Evolutionary conservation across 139 green algal genomes (phyloP).

Genomic region (Spirogloea muscicola): DNA sequence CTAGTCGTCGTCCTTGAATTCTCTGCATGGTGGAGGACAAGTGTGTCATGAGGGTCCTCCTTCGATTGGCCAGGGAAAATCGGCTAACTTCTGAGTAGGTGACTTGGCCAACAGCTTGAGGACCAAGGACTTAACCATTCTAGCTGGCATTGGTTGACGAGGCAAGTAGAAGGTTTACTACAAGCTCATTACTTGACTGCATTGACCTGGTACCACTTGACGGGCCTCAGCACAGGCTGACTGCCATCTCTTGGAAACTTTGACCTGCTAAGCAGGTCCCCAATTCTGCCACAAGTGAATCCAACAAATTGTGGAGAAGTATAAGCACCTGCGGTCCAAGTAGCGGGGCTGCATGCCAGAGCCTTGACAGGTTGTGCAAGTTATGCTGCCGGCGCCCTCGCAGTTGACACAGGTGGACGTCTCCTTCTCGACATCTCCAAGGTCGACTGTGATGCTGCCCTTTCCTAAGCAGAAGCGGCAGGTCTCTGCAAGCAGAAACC

Average conservation of each 20-base stretch:
- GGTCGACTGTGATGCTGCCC: slow-evolving; percentile 38
- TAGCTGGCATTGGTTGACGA: no score
- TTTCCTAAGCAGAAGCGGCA: slow-evolving; percentile 51
- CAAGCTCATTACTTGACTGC: background rate
- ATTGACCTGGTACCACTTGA: background rate
- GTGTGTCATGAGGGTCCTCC: background rate
- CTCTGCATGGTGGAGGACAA: slow-evolving; percentile 2
- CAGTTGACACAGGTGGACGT: slow-evolving; percentile 53
- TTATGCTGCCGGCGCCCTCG: slow-evolving; percentile 36
- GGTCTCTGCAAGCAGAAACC: slow-evolving; percentile 34
- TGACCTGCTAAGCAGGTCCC: background rate
- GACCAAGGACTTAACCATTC: background rate
- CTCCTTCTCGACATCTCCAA: slow-evolving; percentile 46
- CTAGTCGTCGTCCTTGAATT: slow-evolving; percentile 44
- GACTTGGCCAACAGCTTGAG: background rate
- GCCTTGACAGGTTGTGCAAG: slow-evolving; percentile 55
- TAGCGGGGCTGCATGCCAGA: slow-evolving; percentile 54
- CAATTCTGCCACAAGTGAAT: background rate
- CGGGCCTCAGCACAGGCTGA: no score
- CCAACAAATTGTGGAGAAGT: background rate
- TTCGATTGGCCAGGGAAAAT: background rate
- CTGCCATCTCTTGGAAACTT: background rate
- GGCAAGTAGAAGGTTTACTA: background rate
- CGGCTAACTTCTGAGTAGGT: background rate
- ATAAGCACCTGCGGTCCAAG: slow-evolving; percentile 49